Evolutionary conservation across 352 stramenopile genomes (phyloP), one percentile per base, ranked within the genome.

Genomic region (Phytophthora megakarya): DNA sequence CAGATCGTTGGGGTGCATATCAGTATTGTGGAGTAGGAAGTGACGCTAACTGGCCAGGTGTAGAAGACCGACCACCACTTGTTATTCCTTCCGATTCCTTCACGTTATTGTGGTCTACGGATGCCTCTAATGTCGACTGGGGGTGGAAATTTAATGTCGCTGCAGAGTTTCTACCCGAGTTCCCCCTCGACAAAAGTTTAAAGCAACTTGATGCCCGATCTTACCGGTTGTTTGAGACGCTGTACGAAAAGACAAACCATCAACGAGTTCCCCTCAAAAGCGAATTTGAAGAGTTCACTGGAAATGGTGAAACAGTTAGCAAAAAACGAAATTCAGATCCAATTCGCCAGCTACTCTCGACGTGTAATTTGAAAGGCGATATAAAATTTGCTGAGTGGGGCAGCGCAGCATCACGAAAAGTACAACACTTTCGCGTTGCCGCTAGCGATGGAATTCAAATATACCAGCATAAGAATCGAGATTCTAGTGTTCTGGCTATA

Each of bases 111-210:
- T 97, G 93, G 84, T 79, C 69, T 46, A 93, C 88, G 0, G 91
- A 97, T 67, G 73, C 72, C 0, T 89, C 83, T 8, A 97, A 96
- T 61, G 87, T 93, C 23, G 90, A 96, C 22, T 97, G 91, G 91
- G 88, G 88, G 0, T 95, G 85, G 77, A 86, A 90, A 44, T 93
- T 95, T 42, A 89, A 75, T 8, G 83, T 95, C 0, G 73, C 67
- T 16, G 82, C 84, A 5, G 77, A 88, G 22, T 95, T 89, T 66
- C 51, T 74, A 10, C 65, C 74, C 1, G 61, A 82, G 10, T 54
- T 64, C 22, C 75, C 85, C 10, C 48, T 86, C 5, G 58, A 84
- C 16, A 70, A 90, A 28, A 70, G 52, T 10, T 42, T 90, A 1
- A 72, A 87, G 12, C 80, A 91, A 26, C 65, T 94, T 13, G 71